Evolutionary conservation across 768 basidiomycete genomes (phyloP).

Genomic region (Suillus discolor): DNA sequence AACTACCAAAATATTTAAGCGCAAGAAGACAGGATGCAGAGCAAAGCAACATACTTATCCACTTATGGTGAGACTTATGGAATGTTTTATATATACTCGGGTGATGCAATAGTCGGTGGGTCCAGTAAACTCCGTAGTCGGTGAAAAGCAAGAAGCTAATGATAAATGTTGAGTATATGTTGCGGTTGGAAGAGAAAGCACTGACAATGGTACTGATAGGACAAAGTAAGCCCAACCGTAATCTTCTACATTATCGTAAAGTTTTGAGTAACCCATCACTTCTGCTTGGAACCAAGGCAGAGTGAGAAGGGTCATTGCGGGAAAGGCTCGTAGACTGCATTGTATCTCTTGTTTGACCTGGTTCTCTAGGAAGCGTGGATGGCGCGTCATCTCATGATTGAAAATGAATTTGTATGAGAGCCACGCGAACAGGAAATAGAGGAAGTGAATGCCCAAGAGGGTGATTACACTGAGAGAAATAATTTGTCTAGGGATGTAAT

Average conservation of each 20-base stretch:
- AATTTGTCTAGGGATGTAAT: conserved; percentile 78
- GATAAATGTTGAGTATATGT: conserved; percentile 3
- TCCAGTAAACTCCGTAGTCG: conserved; percentile 94
- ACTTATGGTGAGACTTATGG: conserved; percentile 99
- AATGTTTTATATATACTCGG: conserved; percentile 86
- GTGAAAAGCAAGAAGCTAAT: conserved; percentile 81
- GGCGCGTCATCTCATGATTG: conserved; percentile 93
- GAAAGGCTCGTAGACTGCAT: conserved; percentile 74
- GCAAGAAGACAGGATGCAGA: conserved; percentile 10
- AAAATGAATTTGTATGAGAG: conserved; percentile 86
- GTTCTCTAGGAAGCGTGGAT: conserved; percentile 90
- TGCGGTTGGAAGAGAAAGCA: conserved; percentile 12
- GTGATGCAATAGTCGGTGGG: conserved; percentile 89
- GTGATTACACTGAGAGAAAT: conserved; percentile 74
- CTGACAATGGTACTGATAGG: conserved; percentile 71
- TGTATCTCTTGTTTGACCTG: conserved; percentile 85
- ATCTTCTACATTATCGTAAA: conserved; percentile 79
- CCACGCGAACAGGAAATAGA: conserved; percentile 90
- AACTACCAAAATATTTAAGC: conserved; percentile 49
- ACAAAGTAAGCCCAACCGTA: conserved; percentile 78
- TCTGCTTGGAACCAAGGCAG: conserved; percentile 95
- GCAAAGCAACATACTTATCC: conserved; percentile 73
- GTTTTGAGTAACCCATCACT: conserved; percentile 77
- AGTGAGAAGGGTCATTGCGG: conserved; percentile 79
- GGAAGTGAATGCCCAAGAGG: conserved; percentile 73